These are phyloP conservation scores for Sporormia fimetaria DNA, from an alignment of 495 filamentous ascomycete genomes.

Conservation along the genomic window DNA sequence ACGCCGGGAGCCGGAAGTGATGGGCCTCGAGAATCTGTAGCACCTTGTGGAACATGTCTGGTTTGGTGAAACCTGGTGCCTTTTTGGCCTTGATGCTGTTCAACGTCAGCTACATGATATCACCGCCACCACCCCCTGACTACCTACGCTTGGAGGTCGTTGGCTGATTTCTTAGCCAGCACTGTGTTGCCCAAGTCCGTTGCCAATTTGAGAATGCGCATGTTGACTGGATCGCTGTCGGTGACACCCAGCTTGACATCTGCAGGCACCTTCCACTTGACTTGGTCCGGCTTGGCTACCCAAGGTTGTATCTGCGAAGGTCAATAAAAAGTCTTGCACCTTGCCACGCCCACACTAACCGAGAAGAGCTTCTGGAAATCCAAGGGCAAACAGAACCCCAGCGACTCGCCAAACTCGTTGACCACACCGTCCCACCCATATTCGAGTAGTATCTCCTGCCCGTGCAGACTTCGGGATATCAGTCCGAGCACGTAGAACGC, in stretches of 20 bases:
- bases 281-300: slow-evolving; percentile 14
- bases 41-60: slow-evolving; percentile 68
- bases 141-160: slow-evolving; percentile 52
- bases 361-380: slow-evolving; percentile 69
- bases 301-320: slow-evolving; percentile 29
- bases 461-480: slow-evolving; percentile 84
- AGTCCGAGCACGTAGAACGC: slow-evolving; percentile 92
- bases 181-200: slow-evolving; percentile 85
- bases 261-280: slow-evolving; percentile 30
- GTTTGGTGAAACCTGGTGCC: slow-evolving; percentile 59
- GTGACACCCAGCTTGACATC: slow-evolving; percentile 30
- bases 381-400: slow-evolving; percentile 76
- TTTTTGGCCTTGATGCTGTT: slow-evolving; percentile 55
- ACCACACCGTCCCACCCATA: slow-evolving; percentile 87
- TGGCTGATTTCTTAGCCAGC: slow-evolving; percentile 62
- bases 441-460: slow-evolving; percentile 75
- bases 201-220: slow-evolving; percentile 64
- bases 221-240: slow-evolving; percentile 56
- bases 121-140: background rate
- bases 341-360: slow-evolving; percentile 30
- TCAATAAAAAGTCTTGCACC: slow-evolving; percentile 2
- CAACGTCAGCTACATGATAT: too few species aligned
- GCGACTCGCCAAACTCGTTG: slow-evolving; percentile 65
- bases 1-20: slow-evolving; percentile 72
- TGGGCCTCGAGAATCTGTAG: slow-evolving; percentile 80